A percentile compares a stretch with the other conserved stretches of the same genome.
phyloP scores from a whole-genome alignment of 1,139 yeast genomes.

The Entelexis sorbosivorans region DNA sequence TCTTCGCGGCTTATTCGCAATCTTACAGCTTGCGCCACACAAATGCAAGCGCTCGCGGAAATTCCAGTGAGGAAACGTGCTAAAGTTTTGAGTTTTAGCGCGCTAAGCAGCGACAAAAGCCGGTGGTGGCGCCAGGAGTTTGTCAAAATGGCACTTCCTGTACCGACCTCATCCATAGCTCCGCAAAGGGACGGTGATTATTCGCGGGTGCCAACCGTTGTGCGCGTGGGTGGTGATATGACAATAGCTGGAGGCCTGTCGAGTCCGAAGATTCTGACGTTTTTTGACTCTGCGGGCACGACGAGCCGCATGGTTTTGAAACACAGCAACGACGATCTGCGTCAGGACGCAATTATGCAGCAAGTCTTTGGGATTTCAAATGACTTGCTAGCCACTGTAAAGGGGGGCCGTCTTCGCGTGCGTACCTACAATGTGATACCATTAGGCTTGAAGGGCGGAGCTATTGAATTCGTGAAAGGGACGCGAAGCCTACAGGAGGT shows the following conservation, averaged over 20 bases:
- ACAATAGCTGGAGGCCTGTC: conserved; percentile 71
- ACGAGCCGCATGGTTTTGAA: conserved; percentile 54
- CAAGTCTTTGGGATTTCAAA: conserved; percentile 89
- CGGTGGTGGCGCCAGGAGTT: conserved; percentile 47
- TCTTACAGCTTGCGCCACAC: conserved; percentile 1
- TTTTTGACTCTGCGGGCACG: conserved; percentile 48
- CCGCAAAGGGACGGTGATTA: conserved; percentile 40
- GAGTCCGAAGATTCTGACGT: conserved; percentile 63
- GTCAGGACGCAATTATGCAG: conserved; percentile 97
- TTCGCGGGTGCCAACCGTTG: conserved; percentile 40
- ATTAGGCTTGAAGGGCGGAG: conserved; percentile 74
- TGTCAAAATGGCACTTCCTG: conserved; percentile 43
- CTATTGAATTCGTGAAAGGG: conserved; percentile 78
- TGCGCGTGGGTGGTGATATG: conserved; percentile 38
- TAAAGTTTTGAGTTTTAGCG: background rate
- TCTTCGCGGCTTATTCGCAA: background rate
- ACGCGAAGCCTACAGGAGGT: conserved; percentile 64
- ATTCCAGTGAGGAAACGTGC: background rate
- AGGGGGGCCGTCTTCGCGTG: conserved; percentile 31
- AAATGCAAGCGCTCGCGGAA: conserved; percentile 8
- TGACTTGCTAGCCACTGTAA: conserved; percentile 30
- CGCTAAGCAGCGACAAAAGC: conserved; percentile 7
- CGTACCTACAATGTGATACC: conserved; percentile 88
- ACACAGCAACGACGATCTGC: conserved; percentile 78
- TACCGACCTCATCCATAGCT: conserved; percentile 48